A percentile compares a stretch with the other conserved stretches of the same genome.
These are phyloP conservation scores for Fusarium neocosmosporiellum DNA, from an alignment of 2,329 filamentous ascomycete species.

Conservation along the genomic window DNA sequence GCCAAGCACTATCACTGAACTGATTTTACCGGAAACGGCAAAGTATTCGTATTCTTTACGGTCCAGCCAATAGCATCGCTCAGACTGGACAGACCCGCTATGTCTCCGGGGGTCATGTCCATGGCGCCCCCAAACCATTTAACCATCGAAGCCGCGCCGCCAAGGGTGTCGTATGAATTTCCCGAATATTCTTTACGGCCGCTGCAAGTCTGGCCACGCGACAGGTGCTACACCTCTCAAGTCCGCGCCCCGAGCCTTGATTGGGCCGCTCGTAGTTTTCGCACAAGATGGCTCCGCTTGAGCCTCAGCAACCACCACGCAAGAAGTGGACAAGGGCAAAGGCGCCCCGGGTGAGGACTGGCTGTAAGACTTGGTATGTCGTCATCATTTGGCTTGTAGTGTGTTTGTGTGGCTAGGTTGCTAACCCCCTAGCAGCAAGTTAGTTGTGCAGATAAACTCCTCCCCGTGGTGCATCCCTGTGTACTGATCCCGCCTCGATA, in stretches of 20 bases:
- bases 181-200: not conserved
- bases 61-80: not conserved
- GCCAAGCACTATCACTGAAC: not conserved
- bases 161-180: not conserved
- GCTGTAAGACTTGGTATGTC: constrained; percentile 27
- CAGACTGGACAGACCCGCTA: not conserved
- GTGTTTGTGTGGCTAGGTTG: not conserved
- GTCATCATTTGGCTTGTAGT: not conserved
- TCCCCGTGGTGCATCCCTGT: not conserved
- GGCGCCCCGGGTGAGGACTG: constrained; percentile 21
- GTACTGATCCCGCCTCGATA: constrained; percentile 1
- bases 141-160: not conserved
- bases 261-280: not conserved
- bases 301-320: constrained; percentile 6
- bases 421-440: constrained; percentile 18
- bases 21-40: not conserved
- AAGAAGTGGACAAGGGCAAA: constrained; percentile 28
- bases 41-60: not conserved
- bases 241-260: not conserved
- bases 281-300: not conserved
- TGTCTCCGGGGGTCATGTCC: not conserved
- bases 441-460: not conserved
- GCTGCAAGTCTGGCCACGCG: not conserved
- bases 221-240: not conserved
- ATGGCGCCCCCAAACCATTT: not conserved